Base-by-base conservation (phyloP, 2,329 filamentous ascomycete genomes). In the Claviceps sp. region DNA sequence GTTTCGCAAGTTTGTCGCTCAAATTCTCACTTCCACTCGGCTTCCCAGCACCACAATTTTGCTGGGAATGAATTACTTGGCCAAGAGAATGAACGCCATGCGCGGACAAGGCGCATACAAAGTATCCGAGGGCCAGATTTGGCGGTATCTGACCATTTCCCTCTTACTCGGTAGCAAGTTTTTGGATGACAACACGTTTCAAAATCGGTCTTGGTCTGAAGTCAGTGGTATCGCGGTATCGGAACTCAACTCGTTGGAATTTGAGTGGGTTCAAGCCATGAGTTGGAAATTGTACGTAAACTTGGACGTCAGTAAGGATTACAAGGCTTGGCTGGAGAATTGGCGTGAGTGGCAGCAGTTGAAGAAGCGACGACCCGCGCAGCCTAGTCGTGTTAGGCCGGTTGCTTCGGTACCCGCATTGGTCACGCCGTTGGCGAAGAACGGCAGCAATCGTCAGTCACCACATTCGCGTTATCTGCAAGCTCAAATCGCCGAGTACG, bases 121-220 rank as follows among this genome's bases (percentile, higher is more conserved):
- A 55, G 72, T 77, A 42, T 79, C 73, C 51, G 78, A 82, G 59
- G 85, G 84, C 44, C 84, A 93, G 64, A 78, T 94, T 51, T 95
- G 91, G 76, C 85, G 88, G 55, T 84, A 94, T 72, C 77, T 95
- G 57, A 95, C 89, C 6, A 85, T 91, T 40, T 82, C 86, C 7
- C 73, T 96, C 53, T 78, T 96, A 50, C 76, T 96, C 50, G 90
- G 88, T 55, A 95, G 88, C 80, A 96, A 96, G 72, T 96, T 95
- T 63, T 74, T 95, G 58, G 90, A 96, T 63, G 90, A 95, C 74
- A 95, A 95, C 70, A 96, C 90, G 5, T 96, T 96, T 70, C 90
- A 95, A 75, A 96, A 95, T 71, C 85, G 88, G 52, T 95, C 90
- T 1, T 96, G 90, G 90, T 88, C 90, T 5, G 90, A 96, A 64